Evolutionary conservation across 495 filamentous ascomycete species (phyloP), one percentile per base, ranked within the genome.

Genomic region (Glutinoglossum americanum): DNA sequence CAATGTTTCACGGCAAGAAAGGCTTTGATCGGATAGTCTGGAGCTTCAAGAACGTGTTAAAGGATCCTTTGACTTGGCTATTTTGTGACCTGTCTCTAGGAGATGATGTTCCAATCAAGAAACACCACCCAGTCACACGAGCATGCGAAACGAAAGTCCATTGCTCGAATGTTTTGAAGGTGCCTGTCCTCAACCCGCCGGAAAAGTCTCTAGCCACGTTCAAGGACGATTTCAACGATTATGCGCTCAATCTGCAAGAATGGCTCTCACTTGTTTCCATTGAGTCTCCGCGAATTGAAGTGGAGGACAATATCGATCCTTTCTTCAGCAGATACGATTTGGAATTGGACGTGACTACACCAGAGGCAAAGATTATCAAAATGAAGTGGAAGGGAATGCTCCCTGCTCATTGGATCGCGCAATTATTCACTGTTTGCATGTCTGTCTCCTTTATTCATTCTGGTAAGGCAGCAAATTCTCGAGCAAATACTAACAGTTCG

Each of bases 1-100:
- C 82, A 11, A 95, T 95, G 86, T 65, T 87, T 8, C 86, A 86
- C 63, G 92, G 90, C 28, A 94, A 90, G 67, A 93, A 92, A 62
- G 85, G 83, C 0, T 96, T 96, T 60, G 83, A 93, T 59, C 78
- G 87, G 47, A 76, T 96, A 41, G 71, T 85, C 15, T 88, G 87
- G 72, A 88, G 88, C 13, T 89, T 83, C 67, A 80, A 85, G 59
- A 89, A 94, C 61, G 85, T 86, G 37, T 73, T 96, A 7, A 80
- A 77, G 39, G 66, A 76, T 33, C 78, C 84, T 0, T 61, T 86
- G 26, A 79, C 80, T 0, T 97, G 90, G 87, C 73, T 96, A 1
- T 90, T 96, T 64, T 81, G 76, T 68, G 82, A 89, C 62, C 64
- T 83, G 21, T 32, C 56, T 33, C 56, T 3, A 49, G n/a, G 10